Evolutionary conservation across 768 basidiomycete genomes (phyloP).

Genomic region (Tricholoma bakamatsutake): DNA sequence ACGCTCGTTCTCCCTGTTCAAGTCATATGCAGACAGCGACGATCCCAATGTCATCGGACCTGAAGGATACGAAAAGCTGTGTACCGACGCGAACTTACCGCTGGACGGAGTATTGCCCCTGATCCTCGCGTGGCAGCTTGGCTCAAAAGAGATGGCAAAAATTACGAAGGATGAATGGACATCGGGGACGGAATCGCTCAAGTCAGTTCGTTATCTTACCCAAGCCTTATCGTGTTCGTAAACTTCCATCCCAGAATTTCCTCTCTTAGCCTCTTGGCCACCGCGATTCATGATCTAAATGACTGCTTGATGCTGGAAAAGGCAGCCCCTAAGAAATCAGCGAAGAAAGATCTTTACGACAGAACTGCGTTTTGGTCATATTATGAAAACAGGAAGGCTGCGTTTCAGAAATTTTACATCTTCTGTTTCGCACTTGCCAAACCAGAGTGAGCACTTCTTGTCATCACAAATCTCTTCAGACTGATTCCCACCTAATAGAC

Average conservation of each 20-base stretch:
- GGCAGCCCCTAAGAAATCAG: constrained; percentile 31
- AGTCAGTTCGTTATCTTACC: constrained; percentile 21
- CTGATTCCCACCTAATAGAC: constrained; percentile 29
- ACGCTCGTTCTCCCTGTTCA: constrained; percentile 53
- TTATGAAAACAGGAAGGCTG: constrained; percentile 39
- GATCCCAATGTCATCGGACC: constrained; percentile 55
- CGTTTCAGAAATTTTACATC: constrained; percentile 61
- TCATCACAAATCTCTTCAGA: background rate
- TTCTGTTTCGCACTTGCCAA: constrained; percentile 72
- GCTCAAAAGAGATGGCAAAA: constrained; percentile 67
- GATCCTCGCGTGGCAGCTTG: constrained; percentile 70
- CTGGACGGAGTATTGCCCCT: constrained; percentile 71
- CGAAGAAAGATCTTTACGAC: constrained; percentile 52
- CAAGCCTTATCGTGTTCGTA: background rate
- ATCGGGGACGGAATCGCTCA: constrained; percentile 39
- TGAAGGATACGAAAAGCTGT: constrained; percentile 68
- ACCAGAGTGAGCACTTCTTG: constrained; percentile 49
- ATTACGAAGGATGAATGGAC: constrained; percentile 67
- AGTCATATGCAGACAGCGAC: constrained; percentile 53
- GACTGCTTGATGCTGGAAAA: constrained; percentile 50
- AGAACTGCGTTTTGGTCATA: constrained; percentile 44
- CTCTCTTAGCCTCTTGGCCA: constrained; percentile 41
- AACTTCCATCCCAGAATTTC: constrained; percentile 26
- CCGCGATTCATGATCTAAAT: constrained; percentile 56
- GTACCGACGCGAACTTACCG: constrained; percentile 61